Evolutionary conservation across 106 monocot species (phyloP), one percentile per base, ranked within the genome.

Genomic region (Gastrodia elata): DNA sequence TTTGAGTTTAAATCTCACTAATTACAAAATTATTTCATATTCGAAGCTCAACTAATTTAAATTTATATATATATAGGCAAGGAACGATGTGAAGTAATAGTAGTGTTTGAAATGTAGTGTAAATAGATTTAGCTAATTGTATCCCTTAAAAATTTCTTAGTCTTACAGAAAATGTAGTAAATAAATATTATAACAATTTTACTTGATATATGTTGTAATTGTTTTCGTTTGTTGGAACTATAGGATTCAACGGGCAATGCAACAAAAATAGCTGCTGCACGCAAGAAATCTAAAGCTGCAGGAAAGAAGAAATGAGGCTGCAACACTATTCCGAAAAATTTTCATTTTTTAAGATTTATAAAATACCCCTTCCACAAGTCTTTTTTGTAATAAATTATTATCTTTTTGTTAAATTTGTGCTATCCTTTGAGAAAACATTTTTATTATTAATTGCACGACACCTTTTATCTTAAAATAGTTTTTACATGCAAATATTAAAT

Each of bases 261-360:
- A 32, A 37, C 20, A 0, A 73, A 52, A n/a, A n/a, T n/a, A 39
- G 52, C 1, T n/a, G 3, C 35, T 48, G 15, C 37, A 73, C 20
- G 2, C 55, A 73, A 73, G 22, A 73, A 73, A 34, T 48, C 73
- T 16, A 73, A 73, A 46, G n/a, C 52, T 73, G 73, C n/a, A 36
- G 73, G 34, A 34, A 37, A 52, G 37, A 73, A 73, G 73, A 73
- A 73, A 52, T 49, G 36, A 37, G 28, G 56, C 36, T 22, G 22
- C 32, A 48, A 73, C n/a, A n/a, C n/a, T n/a, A n/a, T n/a, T n/a
- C n/a, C n/a, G n/a, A n/a, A n/a, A n/a, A n/a, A n/a, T n/a, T n/a
- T n/a, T n/a, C n/a, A n/a, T n/a, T n/a, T n/a, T n/a, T n/a, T n/a
- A n/a, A n/a, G n/a, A n/a, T n/a, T n/a, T n/a, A n/a, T n/a, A n/a